Conservation (phyloP, 2,329 filamentous ascomycete species). For the Fusarium aywerte region DNA sequence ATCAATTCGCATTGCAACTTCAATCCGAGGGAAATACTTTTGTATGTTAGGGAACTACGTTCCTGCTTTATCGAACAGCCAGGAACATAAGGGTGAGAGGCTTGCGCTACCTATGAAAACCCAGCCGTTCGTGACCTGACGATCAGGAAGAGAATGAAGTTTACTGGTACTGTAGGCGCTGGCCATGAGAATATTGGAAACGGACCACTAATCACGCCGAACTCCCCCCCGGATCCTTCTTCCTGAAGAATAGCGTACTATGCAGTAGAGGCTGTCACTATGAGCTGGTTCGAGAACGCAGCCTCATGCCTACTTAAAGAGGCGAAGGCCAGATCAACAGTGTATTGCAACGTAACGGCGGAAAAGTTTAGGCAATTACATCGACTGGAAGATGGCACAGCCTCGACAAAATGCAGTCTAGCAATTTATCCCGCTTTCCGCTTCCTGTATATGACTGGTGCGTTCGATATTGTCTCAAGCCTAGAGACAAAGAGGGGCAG, state of each 20-base stretch:
- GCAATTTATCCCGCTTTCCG: not conserved
- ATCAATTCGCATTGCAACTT: not conserved
- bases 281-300: slow-evolving; percentile 25
- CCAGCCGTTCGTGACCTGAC: slow-evolving; percentile 11
- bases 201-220: not conserved
- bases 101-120: slow-evolving; percentile 3
- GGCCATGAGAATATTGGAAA: not conserved
- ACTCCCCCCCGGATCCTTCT: not conserved
- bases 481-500: not conserved
- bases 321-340: not conserved
- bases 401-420: not conserved
- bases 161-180: not conserved
- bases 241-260: not conserved
- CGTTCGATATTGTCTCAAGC: slow-evolving; percentile 5
- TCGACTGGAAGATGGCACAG: slow-evolving; percentile 6
- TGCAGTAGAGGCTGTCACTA: not conserved
- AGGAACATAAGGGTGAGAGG: not conserved
- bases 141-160: slow-evolving; percentile 4
- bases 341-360: slow-evolving; percentile 8
- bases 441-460: slow-evolving; percentile 5
- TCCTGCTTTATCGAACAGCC: not conserved
- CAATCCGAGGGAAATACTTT: slow-evolving; percentile 3
- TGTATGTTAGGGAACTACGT: not conserved
- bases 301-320: slow-evolving; percentile 9
- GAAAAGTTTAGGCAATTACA: not conserved